Evolutionary conservation across 345 rosid species (phyloP), one percentile per base, ranked within the genome.

Genomic region (Rubroshorea leprosula): DNA sequence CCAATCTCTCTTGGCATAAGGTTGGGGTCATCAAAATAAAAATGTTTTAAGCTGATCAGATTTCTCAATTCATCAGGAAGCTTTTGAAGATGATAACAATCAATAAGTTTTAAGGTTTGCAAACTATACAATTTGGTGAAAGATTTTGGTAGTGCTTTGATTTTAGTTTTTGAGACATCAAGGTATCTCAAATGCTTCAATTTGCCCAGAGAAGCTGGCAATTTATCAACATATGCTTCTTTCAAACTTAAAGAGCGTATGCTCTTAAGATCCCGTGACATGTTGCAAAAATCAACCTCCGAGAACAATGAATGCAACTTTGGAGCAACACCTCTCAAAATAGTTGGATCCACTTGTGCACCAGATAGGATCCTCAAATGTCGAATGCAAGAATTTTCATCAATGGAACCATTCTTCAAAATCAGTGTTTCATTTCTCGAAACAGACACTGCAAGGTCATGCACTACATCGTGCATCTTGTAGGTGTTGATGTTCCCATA

Each of bases 381-480:
- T 12, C 56, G 65, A 23, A 53, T n/a, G n/a, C n/a, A n/a, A n/a
- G n/a, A n/a, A n/a, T n/a, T n/a, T n/a, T n/a, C n/a, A n/a, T n/a
- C n/a, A 11, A 14, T 7, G 10, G 58, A 0, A 18, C 6, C 1
- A 23, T 3, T 27, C 16, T 51, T 24, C 1, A 23, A n/a, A 19
- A 24, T 31, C 56, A 51, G 41, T 0, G 22, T 43, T 26, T 63
- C 62, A 1, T 41, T 41, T 17, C 23, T 51, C 3, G 65, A 53
- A 27, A 72, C 5, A 11, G 46, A 57, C 15, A 23, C 17, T 4
- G 75, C 75, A 46, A 71, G 71, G 62, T 62, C 64, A 61, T 66
- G 68, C 1, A 66, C 29, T 22, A 60, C 23, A 23, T 70, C 74
- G 24, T 70, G 74, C 74, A 70, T 71, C 51, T 66, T 71, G 51